Conservation (phyloP, 2,329 filamentous ascomycete genomes). For the Penicillium brasilianum region DNA sequence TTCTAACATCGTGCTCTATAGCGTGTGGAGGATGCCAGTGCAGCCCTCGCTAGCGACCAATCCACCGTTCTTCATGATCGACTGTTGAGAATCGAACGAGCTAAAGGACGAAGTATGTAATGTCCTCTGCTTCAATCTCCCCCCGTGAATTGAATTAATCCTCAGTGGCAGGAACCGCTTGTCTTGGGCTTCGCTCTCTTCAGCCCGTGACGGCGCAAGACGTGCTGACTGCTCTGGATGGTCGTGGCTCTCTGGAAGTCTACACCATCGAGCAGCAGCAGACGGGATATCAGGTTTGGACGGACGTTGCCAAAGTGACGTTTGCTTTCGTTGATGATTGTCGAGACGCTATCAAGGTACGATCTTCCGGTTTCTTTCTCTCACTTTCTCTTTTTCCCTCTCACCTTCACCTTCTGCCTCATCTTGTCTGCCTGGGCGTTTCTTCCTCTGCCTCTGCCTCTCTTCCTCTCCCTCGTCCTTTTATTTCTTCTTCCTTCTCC, state of each 20-base stretch:
- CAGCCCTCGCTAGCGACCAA: slow-evolving; percentile 26
- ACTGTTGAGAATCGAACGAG: slow-evolving; percentile 26
- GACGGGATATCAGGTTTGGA: slow-evolving; percentile 7
- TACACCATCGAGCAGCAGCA: slow-evolving; percentile 17
- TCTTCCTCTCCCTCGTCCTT: not conserved
- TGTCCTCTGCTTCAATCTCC: not conserved
- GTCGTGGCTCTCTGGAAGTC: slow-evolving; percentile 24
- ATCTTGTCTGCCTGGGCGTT: not conserved
- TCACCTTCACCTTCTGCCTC: not conserved
- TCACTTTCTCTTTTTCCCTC: not conserved
- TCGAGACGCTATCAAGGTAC: slow-evolving; percentile 33
- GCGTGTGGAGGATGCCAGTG: slow-evolving; percentile 35
- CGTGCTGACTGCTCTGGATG: slow-evolving; percentile 13
- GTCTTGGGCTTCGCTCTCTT: slow-evolving; percentile 23
- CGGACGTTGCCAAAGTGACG: slow-evolving; percentile 25
- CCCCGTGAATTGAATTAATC: slow-evolving; percentile 13
- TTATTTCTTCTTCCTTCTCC: not conserved
- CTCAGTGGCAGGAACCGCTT: slow-evolving; percentile 24
- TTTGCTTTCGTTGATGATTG: slow-evolving; percentile 35
- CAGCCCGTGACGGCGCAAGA: slow-evolving; percentile 17
- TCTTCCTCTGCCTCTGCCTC: not conserved
- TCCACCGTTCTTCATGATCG: slow-evolving; percentile 24
- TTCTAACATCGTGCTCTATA: slow-evolving; percentile 15
- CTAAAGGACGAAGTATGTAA: slow-evolving; percentile 28
- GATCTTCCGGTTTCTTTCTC: not conserved